phyloP scores from a whole-genome alignment of 306 rosid species.

The Begonia loranthoides region DNA sequence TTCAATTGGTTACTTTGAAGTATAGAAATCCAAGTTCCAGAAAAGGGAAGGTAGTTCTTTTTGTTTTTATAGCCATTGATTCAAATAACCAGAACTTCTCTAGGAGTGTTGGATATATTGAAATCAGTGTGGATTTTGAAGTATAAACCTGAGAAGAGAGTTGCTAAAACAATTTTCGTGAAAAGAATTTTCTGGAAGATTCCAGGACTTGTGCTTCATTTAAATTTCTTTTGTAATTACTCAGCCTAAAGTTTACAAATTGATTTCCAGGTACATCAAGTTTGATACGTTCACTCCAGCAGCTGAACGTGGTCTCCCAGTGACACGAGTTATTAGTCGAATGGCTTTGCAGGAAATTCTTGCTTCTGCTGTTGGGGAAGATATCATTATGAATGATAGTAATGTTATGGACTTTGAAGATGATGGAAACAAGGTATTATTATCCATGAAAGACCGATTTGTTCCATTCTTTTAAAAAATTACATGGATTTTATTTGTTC shows the following conservation, averaged over 20 bases:
- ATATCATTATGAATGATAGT: conserved; percentile 50
- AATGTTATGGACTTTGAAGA: conserved; percentile 71
- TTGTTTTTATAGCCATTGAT: too few species aligned
- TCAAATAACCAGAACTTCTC: too few species aligned
- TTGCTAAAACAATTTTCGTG: not conserved
- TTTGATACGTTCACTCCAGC: conserved; percentile 99
- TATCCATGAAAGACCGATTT: not conserved
- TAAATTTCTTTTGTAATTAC: not conserved
- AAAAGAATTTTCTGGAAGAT: too few species aligned
- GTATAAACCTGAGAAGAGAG: not conserved
- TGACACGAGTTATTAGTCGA: conserved; percentile 89
- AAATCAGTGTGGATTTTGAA: not conserved
- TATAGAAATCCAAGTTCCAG: too few species aligned
- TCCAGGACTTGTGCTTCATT: not conserved
- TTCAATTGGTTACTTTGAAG: too few species aligned
- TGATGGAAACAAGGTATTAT: conserved; percentile 59
- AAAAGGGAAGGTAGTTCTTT: too few species aligned
- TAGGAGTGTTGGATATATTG: too few species aligned
- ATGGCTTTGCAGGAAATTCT: conserved; percentile 84
- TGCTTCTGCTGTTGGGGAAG: conserved; percentile 75
- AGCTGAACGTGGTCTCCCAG: conserved; percentile 88
- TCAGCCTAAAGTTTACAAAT: too few species aligned
- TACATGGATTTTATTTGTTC: not conserved
- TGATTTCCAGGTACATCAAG: conserved; percentile 78
- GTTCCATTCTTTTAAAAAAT: not conserved